Evolutionary conservation across 192 early-diverging fungal species (phyloP).

Genomic region (Mycoemilia scoparia): DNA sequence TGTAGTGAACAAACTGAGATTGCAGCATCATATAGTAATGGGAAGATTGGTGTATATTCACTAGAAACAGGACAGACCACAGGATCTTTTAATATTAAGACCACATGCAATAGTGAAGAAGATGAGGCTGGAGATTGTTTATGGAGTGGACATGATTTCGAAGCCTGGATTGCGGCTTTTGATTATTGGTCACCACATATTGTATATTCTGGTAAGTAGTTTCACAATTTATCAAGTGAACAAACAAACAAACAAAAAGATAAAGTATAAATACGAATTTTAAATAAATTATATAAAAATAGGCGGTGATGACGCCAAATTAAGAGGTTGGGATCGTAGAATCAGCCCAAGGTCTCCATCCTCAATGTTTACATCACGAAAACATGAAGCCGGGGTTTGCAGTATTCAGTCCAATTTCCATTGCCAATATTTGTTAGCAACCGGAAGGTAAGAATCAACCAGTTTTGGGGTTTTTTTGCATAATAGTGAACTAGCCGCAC

Average conservation of each 20-base stretch:
- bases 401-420: conserved; percentile 74
- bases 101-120: too few species aligned
- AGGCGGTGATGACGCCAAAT: conserved; percentile 73
- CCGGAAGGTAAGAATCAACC: conserved; percentile 57
- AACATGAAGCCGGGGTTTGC: conserved; percentile 80
- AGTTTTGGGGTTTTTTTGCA: not conserved
- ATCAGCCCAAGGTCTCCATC: conserved; percentile 12
- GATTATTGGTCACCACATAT: conserved; percentile 56
- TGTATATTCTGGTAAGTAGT: conserved; percentile 48
- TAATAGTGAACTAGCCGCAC: conserved; percentile 1
- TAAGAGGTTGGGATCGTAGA: conserved; percentile 81
- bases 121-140: conserved; percentile 11
- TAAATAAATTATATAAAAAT: too few species aligned
- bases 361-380: conserved; percentile 41
- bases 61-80: too few species aligned
- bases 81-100: too few species aligned
- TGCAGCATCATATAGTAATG: conserved; percentile 62
- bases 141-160: conserved; percentile 76
- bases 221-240: too few species aligned
- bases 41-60: conserved; percentile 35
- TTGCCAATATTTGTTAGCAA: conserved; percentile 57
- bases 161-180: conserved; percentile 89
- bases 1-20: conserved; percentile 10
- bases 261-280: too few species aligned
- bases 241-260: conserved; percentile 15